Evolutionary conservation across 2,329 filamentous ascomycete species (phyloP).

Genomic region (Fusarium incarnatum): DNA sequence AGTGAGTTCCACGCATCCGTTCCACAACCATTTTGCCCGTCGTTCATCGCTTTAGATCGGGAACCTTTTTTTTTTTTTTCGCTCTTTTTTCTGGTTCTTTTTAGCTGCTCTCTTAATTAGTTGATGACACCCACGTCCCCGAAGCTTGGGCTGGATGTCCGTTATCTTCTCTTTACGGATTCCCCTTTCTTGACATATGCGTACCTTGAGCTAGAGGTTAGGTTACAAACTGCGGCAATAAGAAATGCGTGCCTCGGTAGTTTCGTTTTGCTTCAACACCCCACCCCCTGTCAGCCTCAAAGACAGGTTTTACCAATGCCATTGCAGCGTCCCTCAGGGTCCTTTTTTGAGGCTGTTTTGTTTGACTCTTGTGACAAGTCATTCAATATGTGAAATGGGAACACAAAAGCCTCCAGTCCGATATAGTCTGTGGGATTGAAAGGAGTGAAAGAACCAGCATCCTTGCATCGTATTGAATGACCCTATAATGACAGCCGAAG

Average conservation of each 20-base stretch:
- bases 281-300: conserved; percentile 1
- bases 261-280: conserved; percentile 4
- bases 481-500: not conserved
- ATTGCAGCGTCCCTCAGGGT: not conserved
- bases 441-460: not conserved
- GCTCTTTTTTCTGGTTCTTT: not conserved
- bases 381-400: not conserved
- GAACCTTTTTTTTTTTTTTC: conserved; percentile 27
- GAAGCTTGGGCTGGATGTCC: not conserved
- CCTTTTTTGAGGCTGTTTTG: not conserved
- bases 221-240: conserved; percentile 2
- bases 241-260: conserved; percentile 22
- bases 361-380: conserved; percentile 3
- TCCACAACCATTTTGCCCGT: conserved; percentile 31
- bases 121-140: not conserved
- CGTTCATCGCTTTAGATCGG: conserved; percentile 31
- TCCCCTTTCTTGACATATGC: conserved; percentile 12
- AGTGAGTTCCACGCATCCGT: conserved; percentile 40
- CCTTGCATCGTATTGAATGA: not conserved
- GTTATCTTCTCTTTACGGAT: conserved; percentile 1
- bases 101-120: not conserved
- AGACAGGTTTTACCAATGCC: conserved; percentile 1
- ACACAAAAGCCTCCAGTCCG: not conserved
- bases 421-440: not conserved
- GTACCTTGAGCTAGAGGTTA: conserved; percentile 3